Evolutionary conservation across 257 asterid genomes (phyloP), one percentile per base, ranked within the genome.

Genomic region (Capsicum pubescens): DNA sequence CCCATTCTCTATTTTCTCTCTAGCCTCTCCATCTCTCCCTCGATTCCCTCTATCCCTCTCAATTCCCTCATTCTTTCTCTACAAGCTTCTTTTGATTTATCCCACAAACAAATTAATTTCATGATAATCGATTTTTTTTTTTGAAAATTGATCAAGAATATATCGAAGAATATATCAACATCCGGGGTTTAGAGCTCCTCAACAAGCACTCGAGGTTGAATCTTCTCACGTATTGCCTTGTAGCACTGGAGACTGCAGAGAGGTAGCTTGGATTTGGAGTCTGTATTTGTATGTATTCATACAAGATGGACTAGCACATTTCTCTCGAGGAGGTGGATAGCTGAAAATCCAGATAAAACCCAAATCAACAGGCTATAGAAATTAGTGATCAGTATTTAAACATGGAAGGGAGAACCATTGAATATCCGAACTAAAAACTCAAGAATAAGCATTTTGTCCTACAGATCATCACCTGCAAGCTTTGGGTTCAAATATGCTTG

Each of bases 161-260:
- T 26, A 26, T 26, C 32, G 1, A 26, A 26, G 32, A 26, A 26
- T 26, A 26, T 26, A 26, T 26, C 32, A 26, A 26, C 32, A 26
- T 26, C 32, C 32, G 32, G 32, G 32, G 32, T 26, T 26, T 26
- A 14, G 64, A 54, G 48, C 81, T 76, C 15, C 19, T 54, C 81
- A 92, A 82, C 94, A 91, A 88, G 95, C 89, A 83, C 88, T 77
- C 7, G 72, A 50, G 85, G 83, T 63, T 74, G 90, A 36, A 77
- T 70, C 86, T 90, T 90, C 76, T 87, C 85, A 15, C 85, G 91
- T 81, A 91, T 78, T 81, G 94, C 95, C 88, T 88, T 93, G 91
- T 93, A 93, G 91, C 98, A 93, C 26, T 82, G 90, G 64, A 94
- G 97, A 86, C 97, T 94, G 90, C 95, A 94, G 70, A 93, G 95